Conservation (phyloP, 352 stramenopile species). For the Globisporangium abappressorium region DNA sequence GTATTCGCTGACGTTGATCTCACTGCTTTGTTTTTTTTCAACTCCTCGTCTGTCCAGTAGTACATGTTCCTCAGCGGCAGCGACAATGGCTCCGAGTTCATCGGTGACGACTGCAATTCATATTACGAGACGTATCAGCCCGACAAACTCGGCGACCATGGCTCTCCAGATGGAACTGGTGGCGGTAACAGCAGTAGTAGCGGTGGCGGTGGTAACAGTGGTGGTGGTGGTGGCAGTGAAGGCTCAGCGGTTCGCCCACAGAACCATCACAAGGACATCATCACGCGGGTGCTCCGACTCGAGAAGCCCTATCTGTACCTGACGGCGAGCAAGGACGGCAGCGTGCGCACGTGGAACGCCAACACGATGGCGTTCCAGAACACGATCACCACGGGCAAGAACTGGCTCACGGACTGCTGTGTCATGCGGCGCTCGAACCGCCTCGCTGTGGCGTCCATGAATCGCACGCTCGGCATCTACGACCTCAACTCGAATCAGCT, state of each 20-base stretch:
- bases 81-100: constrained; percentile 54
- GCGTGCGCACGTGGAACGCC: constrained; percentile 68
- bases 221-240: background rate
- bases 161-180: constrained; percentile 1
- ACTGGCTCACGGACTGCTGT: constrained; percentile 78
- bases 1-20: background rate
- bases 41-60: constrained; percentile 26
- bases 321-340: constrained; percentile 74
- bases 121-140: constrained; percentile 65
- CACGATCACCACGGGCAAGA: constrained; percentile 56
- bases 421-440: constrained; percentile 82
- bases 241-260: constrained; percentile 16
- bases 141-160: constrained; percentile 40
- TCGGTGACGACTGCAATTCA: constrained; percentile 58
- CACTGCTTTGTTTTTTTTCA: background rate
- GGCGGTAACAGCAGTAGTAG: background rate
- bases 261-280: constrained; percentile 69
- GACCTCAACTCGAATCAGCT: constrained; percentile 64
- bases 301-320: constrained; percentile 72
- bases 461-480: constrained; percentile 72
- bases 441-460: constrained; percentile 77
- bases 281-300: constrained; percentile 63
- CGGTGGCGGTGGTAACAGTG: background rate
- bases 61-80: constrained; percentile 85
- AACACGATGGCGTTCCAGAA: constrained; percentile 65